phyloP scores from a whole-genome alignment of 2,329 filamentous ascomycete genomes.

The Colletotrichum aenigma region DNA sequence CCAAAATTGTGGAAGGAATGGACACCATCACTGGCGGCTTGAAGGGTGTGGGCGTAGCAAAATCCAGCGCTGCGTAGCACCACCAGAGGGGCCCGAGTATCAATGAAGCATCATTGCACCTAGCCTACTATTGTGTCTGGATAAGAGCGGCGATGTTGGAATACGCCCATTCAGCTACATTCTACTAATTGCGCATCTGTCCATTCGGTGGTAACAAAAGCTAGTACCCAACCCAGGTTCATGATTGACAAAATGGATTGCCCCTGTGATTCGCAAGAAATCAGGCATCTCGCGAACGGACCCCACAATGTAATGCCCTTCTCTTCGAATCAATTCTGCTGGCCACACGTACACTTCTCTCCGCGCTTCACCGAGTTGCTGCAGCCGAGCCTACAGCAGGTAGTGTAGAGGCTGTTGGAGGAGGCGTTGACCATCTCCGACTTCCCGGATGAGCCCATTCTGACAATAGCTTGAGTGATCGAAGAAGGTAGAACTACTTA shows the following conservation, averaged over 20 bases:
- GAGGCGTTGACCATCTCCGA: not conserved
- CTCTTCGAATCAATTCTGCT: not conserved
- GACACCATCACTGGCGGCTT: not conserved
- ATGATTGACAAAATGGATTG: not conserved
- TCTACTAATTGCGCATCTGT: not conserved
- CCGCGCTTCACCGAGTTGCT: not conserved
- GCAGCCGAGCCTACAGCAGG: not conserved
- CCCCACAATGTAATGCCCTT: not conserved
- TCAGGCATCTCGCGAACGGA: not conserved
- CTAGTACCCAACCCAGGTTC: not conserved
- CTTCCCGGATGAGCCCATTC: not conserved
- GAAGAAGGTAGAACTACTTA: not conserved
- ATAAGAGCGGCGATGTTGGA: not conserved
- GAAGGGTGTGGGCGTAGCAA: not conserved
- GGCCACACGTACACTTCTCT: not conserved
- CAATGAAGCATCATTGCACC: no score
- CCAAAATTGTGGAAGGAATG: not conserved
- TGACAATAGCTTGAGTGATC: not conserved
- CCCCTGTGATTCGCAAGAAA: not conserved
- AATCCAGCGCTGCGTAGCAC: not conserved
- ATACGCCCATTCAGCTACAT: not conserved
- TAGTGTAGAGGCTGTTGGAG: not conserved
- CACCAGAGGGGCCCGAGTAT: not conserved
- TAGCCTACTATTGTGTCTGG: not conserved
- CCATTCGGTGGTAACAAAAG: not conserved